These are phyloP conservation scores for Stagonosporopsis rhizophila DNA, from an alignment of 2,329 filamentous ascomycete species.

Conservation along the genomic window DNA sequence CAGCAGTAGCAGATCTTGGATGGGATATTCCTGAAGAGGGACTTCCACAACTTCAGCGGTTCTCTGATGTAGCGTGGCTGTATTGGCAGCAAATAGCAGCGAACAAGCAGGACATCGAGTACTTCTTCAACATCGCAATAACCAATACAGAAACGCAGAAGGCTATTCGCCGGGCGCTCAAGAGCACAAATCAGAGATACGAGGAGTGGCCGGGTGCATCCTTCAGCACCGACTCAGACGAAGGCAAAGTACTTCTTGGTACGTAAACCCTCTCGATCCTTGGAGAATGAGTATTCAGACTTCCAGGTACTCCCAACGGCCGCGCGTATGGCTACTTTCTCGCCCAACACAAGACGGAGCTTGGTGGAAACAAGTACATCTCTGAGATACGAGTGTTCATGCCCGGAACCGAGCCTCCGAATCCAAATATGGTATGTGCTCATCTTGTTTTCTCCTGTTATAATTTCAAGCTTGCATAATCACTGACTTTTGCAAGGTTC, in stretches of 20 bases:
- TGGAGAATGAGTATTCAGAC: not conserved
- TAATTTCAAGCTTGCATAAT: too few species aligned
- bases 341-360: conserved; percentile 14
- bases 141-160: conserved; percentile 10
- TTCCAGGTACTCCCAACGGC: conserved; percentile 11
- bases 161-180: conserved; percentile 15
- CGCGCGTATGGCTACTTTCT: conserved; percentile 15
- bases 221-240: conserved; percentile 3
- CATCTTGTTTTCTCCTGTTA: not conserved
- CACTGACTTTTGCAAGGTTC: not conserved
- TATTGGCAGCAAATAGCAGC: not conserved
- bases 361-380: conserved; percentile 14
- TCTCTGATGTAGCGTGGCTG: not conserved
- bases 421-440: conserved; percentile 6
- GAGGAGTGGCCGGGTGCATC: conserved; percentile 6
- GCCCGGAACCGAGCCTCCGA: not conserved
- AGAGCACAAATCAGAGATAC: not conserved
- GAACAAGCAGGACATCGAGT: not conserved
- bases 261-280: not conserved
- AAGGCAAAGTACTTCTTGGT: conserved; percentile 10
- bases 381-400: conserved; percentile 19
- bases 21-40: not conserved
- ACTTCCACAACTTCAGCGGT: not conserved
- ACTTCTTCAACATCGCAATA: conserved; percentile 15
- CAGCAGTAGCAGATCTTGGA: not conserved